Evolutionary conservation across 805 yeast species (phyloP).

Genomic region (Priceomyces medius): DNA sequence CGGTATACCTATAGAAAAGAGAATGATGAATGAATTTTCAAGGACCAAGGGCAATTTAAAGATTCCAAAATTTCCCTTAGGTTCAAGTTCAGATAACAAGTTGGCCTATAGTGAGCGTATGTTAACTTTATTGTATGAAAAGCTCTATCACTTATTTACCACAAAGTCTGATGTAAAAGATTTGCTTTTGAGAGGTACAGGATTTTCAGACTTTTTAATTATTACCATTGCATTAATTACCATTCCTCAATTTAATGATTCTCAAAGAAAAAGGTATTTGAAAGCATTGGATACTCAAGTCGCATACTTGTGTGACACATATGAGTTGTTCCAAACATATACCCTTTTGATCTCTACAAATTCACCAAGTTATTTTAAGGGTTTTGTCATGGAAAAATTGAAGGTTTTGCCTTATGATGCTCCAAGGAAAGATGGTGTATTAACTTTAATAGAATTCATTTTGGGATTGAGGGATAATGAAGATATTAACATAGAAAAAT

Average conservation of each 20-base stretch:
- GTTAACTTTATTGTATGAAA: conserved; percentile 26
- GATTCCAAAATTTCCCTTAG: conserved; percentile 16
- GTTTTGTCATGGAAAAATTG: conserved; percentile 48
- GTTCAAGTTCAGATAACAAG: conserved; percentile 13
- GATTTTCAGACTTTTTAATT: conserved; percentile 59
- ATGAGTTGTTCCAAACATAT: conserved; percentile 59
- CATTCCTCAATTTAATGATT: conserved; percentile 26
- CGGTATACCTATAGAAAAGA: conserved; percentile 63
- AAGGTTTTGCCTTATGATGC: conserved; percentile 56
- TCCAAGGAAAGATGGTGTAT: conserved; percentile 59
- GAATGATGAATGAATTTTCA: conserved; percentile 53
- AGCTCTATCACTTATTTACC: conserved; percentile 33
- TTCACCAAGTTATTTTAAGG: conserved; percentile 46
- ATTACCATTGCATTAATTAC: conserved; percentile 45
- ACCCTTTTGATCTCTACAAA: conserved; percentile 55
- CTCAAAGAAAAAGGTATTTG: conserved; percentile 8
- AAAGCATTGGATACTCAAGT: conserved; percentile 23
- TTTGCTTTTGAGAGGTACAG: conserved; percentile 61
- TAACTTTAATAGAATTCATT: conserved; percentile 70
- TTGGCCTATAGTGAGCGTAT: conserved; percentile 18
- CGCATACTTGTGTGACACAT: conserved; percentile 59
- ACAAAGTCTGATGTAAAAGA: conserved; percentile 50
- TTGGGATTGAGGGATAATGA: conserved; percentile 76
- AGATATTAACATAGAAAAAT: conserved; percentile 61
- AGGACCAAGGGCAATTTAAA: conserved; percentile 24